Evolutionary conservation across 164 flowering plant genomes (phyloP), one percentile per base, ranked within the genome.

Genomic region (Nymphaea thermarum): DNA sequence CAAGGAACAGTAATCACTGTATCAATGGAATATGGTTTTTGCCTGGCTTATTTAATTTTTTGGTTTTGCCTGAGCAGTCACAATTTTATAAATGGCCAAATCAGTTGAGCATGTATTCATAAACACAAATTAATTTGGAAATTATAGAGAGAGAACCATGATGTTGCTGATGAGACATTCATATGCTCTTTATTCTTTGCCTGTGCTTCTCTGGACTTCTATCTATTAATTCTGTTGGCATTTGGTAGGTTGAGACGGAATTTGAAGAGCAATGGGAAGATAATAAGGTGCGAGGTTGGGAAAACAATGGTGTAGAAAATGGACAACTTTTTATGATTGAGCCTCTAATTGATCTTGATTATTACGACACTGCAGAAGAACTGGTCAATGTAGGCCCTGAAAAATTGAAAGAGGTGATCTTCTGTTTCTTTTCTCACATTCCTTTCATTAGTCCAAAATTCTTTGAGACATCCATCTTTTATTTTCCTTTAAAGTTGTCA

Each of bases 321-420:
- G 96, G 88, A 4, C 73, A 80, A 69, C 66, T 60, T 71, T 71
- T 78, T 63, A 57, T 71, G 43, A 75, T 79, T 70, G 77, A 77
- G 74, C 64, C 83, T 44, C 57, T 69, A 15, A 83, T 90, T 60
- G 93, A 90, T 80, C 93, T 95, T 72, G 97, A 95, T 70, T 92
- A 84, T 75, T 90, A 88, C 72, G 80, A 83, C 80, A 80, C 85
- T 4, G 83, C 84, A 64, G 97, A 91, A 72, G 96, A 94, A 72
- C 81, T 94, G 69, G 76, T 84, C 74, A 88, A 82, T 80, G 83
- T 90, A 57, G 94, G 96, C 41, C 84, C 90, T 59, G 98, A 88
- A 75, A 88, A 78, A 75, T 78, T 95, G 43, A 95, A 95, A 74
- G 98, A 91, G 94, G 99, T 92, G 79, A 55, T 69, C 15, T n/a